Evolutionary conservation across 768 basidiomycete species (phyloP).

Genomic region (Suillus lakei): DNA sequence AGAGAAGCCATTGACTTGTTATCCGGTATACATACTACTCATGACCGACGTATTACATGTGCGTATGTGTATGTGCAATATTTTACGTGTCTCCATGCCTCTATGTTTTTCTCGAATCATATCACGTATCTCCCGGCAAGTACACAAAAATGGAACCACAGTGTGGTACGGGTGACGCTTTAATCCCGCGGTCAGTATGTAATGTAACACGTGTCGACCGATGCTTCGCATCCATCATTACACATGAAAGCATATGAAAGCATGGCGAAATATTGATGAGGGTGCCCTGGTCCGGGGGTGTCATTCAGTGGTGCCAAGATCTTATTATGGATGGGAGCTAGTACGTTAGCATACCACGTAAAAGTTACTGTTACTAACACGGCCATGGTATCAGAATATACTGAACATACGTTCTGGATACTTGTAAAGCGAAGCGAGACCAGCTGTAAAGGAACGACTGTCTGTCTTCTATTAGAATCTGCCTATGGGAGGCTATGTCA

Average conservation of each 20-base stretch:
- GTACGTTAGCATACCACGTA: constrained; percentile 1
- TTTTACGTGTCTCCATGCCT: neutral
- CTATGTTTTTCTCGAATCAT: neutral
- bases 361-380: neutral
- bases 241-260: constrained; percentile 2
- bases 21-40: neutral
- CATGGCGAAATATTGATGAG: neutral
- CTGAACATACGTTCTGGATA: neutral
- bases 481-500: neutral
- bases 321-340: neutral
- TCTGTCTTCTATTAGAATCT: neutral
- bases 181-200: neutral
- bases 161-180: neutral
- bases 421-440: neutral
- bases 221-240: neutral
- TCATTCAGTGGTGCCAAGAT: neutral
- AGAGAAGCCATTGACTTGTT: neutral
- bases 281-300: neutral
- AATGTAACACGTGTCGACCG: neutral
- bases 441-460: neutral
- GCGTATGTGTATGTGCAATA: neutral
- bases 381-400: neutral
- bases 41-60: neutral
- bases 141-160: neutral
- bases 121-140: neutral